Base-by-base conservation (phyloP, 768 basidiomycete genomes). In the Fibroporia radiculosa region DNA sequence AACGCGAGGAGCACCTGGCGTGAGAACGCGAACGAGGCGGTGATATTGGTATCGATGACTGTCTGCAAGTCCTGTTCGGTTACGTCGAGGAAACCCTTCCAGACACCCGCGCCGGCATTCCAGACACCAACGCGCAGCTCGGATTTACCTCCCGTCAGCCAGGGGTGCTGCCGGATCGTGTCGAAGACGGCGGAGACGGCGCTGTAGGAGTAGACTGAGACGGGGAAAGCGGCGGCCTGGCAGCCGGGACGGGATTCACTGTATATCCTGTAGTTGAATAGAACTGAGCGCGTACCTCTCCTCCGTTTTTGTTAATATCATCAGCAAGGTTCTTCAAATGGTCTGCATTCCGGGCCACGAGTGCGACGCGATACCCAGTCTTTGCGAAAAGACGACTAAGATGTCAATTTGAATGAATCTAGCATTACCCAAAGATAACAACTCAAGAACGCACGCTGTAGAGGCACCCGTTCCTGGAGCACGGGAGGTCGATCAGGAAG, bases 41-140 rank as follows among this genome's bases (percentile, higher is more conserved):
- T 52, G 48, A 71, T 43, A 53, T 69, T 67, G 4, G 53, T 54
- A 20, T 69, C 57, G 18, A 62, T 29, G 18, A 53, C 49, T 12
- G 47, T 33, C 24, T 61, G 49, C 19, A 69, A 13, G 16, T 67
- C 66, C 36, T 61, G 58, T 47, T 68, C 64, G 1, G 66, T 69
- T 23, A 69, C 50, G 29, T 67, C 56, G 27, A 72, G 53, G 61
- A 72, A 71, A 6, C 50, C 54, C 55, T 69, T 70, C 56, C 60
- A 66, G 3, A 61, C 53, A 27, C 56, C 64, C n/a, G 42, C 43
- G 10, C 60, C 66, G 1, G 65, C 62, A 50, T 72, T 72, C 52
- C 54, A 71, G 28, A 72, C 51, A 32, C 66, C 66, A 16, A 56
- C 69, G 36, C 69, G 68, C 31, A 72, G 55, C 32, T 66, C 64